Evolutionary conservation across 1,284 basidiomycete species (phyloP).

Genomic region (Gastroboletus turbinatus): DNA sequence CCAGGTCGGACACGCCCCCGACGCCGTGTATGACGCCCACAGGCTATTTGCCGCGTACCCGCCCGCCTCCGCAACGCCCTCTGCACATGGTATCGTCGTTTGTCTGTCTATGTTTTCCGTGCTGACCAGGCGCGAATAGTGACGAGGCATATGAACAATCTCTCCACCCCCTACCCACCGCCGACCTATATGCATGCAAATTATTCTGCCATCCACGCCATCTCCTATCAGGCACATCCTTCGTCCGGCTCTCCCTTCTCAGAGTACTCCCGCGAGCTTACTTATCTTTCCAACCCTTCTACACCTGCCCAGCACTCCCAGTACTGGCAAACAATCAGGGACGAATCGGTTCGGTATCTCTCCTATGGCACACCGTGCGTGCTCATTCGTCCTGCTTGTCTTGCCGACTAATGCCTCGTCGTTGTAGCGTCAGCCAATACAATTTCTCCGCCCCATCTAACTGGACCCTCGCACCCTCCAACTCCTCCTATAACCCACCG

Average conservation of each 20-base stretch:
- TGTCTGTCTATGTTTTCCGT: constrained; percentile 8
- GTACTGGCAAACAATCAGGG: constrained; percentile 33
- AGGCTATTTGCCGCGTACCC: constrained; percentile 63
- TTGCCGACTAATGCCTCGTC: constrained; percentile 4
- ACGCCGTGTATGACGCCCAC: constrained; percentile 61
- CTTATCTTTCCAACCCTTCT: constrained; percentile 32
- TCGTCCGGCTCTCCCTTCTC: constrained; percentile 33
- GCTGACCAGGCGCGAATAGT: constrained; percentile 42
- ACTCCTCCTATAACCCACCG: constrained; percentile 45
- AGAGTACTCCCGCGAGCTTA: constrained; percentile 34
- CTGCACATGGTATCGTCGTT: constrained; percentile 55
- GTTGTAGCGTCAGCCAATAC: constrained; percentile 33
- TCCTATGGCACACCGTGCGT: constrained; percentile 33
- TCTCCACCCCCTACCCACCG: constrained; percentile 53
- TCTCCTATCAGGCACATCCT: constrained; percentile 47
- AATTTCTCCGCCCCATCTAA: constrained; percentile 41
- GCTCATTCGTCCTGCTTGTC: background rate
- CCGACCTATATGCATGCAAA: constrained; percentile 63
- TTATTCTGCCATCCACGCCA: constrained; percentile 43
- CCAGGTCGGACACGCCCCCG: constrained; percentile 26
- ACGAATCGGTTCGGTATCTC: constrained; percentile 32
- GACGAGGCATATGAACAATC: constrained; percentile 58
- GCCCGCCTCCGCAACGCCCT: constrained; percentile 66
- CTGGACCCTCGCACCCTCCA: constrained; percentile 38
- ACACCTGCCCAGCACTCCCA: constrained; percentile 31